Evolutionary conservation across 1,139 yeast genomes (phyloP).

Genomic region (Yamadazyma jaroonii): DNA sequence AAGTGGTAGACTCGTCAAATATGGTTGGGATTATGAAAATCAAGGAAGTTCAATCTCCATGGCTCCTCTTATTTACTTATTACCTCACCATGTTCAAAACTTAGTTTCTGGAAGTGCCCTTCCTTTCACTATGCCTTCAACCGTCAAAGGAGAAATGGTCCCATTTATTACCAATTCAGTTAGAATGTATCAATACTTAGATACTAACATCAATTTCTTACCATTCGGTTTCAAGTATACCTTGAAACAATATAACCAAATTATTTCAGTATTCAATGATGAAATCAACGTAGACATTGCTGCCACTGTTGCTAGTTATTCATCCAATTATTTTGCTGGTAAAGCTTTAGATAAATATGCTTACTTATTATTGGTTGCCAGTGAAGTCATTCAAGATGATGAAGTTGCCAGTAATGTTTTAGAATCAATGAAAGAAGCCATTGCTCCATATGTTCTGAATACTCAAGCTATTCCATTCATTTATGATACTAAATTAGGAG

Average conservation of each 20-base stretch:
- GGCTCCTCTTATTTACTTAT: conserved; percentile 56
- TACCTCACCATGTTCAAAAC: conserved; percentile 68
- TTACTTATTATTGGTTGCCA: conserved; percentile 60
- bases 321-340: conserved; percentile 66
- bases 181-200: conserved; percentile 48
- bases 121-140: conserved; percentile 50
- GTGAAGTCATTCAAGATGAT: conserved; percentile 57
- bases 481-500: conserved; percentile 67
- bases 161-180: conserved; percentile 55
- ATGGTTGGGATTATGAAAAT: conserved; percentile 50
- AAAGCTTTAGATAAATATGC: conserved; percentile 74
- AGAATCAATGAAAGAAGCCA: conserved; percentile 49
- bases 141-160: conserved; percentile 65
- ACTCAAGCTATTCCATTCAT: conserved; percentile 56
- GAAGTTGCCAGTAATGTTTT: conserved; percentile 53
- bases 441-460: conserved; percentile 48
- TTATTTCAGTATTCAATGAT: conserved; percentile 51
- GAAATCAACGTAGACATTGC: conserved; percentile 58
- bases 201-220: conserved; percentile 52
- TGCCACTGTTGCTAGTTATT: conserved; percentile 38
- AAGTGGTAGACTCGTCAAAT: conserved; percentile 34
- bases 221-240: conserved; percentile 50
- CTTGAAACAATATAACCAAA: conserved; percentile 43
- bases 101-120: conserved; percentile 34
- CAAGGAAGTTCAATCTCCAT: conserved; percentile 52